These are phyloP conservation scores for Cordyceps cateniannulata DNA, from an alignment of 2,329 filamentous ascomycete genomes.

Conservation along the genomic window DNA sequence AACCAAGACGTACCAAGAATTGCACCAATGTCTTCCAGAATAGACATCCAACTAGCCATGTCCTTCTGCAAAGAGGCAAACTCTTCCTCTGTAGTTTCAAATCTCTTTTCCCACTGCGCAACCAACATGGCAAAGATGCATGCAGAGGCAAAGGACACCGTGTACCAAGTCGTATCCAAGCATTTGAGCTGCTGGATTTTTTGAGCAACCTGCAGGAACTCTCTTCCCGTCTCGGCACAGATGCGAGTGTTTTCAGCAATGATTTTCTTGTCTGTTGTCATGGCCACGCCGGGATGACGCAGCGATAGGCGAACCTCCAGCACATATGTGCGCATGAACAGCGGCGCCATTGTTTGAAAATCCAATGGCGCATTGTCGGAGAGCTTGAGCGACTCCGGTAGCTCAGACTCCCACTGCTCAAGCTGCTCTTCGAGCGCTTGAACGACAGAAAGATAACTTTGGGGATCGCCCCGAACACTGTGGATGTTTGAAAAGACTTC, in stretches of 20 bases:
- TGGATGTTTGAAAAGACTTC: constrained; percentile 76
- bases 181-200: constrained; percentile 58
- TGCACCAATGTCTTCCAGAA: constrained; percentile 59
- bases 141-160: constrained; percentile 63
- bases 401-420: constrained; percentile 53
- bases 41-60: constrained; percentile 62
- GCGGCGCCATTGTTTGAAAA: constrained; percentile 42
- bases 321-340: constrained; percentile 47
- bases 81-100: constrained; percentile 51
- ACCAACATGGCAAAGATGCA: constrained; percentile 69
- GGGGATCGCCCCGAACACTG: constrained; percentile 55
- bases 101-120: constrained; percentile 60
- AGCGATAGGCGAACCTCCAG: constrained; percentile 55
- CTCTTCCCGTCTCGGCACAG: constrained; percentile 58
- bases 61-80: constrained; percentile 56
- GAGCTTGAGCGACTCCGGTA: constrained; percentile 54
- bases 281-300: constrained; percentile 54
- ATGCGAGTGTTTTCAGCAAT: constrained; percentile 57
- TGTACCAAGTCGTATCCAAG: constrained; percentile 74
- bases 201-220: constrained; percentile 55
- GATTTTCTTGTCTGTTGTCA: constrained; percentile 46
- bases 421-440: constrained; percentile 60
- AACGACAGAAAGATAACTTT: constrained; percentile 58
- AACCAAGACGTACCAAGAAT: constrained; percentile 52
- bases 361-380: constrained; percentile 35